These are phyloP conservation scores for Scleromitrula shiraiana DNA, from an alignment of 2,329 filamentous ascomycete species.

Conservation along the genomic window DNA sequence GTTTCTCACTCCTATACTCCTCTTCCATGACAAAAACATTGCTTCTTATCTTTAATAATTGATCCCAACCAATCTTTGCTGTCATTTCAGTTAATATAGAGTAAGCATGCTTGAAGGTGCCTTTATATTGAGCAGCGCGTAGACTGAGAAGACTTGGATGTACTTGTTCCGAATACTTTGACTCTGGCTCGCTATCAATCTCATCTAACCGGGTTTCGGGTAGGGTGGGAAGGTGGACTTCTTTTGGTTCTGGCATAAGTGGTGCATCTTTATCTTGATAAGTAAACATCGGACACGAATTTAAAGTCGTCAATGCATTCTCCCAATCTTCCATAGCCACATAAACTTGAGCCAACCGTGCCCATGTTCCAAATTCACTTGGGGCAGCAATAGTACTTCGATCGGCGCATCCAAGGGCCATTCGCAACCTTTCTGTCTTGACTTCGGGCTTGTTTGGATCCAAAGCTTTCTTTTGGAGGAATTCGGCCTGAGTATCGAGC, in stretches of 20 bases:
- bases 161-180: conserved; percentile 74
- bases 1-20: conserved; percentile 87
- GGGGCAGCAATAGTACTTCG: conserved; percentile 90
- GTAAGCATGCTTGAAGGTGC: conserved; percentile 94
- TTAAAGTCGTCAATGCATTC: conserved; percentile 85
- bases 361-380: conserved; percentile 97
- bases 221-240: conserved; percentile 78
- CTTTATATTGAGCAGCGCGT: conserved; percentile 82
- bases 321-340: conserved; percentile 95
- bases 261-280: conserved; percentile 98
- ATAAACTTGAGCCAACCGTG: conserved; percentile 85
- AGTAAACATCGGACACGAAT: conserved; percentile 99
- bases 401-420: conserved; percentile 90
- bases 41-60: conserved; percentile 86
- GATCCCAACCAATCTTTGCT: conserved; percentile 95
- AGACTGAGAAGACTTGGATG: conserved; percentile 80
- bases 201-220: conserved; percentile 88
- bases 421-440: conserved; percentile 62
- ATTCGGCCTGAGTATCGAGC: conserved; percentile 88
- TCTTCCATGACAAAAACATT: conserved; percentile 99
- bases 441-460: conserved; percentile 45
- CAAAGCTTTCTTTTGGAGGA: conserved; percentile 75
- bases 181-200: conserved; percentile 84
- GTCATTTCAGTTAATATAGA: conserved; percentile 91
- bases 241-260: conserved; percentile 84